Base-by-base conservation (phyloP, 768 basidiomycete species). In the Psilocybe cyanescens region DNA sequence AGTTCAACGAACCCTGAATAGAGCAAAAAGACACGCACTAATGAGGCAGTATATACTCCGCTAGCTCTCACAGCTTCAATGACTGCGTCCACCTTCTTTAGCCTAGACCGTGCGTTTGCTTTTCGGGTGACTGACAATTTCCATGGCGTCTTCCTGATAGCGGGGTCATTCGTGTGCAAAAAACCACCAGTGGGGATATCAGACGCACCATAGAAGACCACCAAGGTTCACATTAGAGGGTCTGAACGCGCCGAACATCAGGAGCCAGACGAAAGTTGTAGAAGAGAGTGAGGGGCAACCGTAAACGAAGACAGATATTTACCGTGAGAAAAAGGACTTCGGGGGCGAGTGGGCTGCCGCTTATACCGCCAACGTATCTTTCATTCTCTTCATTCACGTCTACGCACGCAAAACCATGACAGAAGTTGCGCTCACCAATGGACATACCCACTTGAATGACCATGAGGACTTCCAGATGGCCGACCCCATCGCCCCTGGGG, bases 1-100 rank as follows among this genome's bases (percentile, higher is more conserved):
- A 47, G 16, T 59, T 39, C 6, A 45, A 4, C 4, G 17, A 16
- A 50, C 41, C 24, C 47, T 44, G 19, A 58, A 57, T 3, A 46
- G 29, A 14, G 16, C 35, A 55, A 24, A 45, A 3, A 1, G 7
- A 29, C 41, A 80, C 92, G 62, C 70, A 97, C 96, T 72, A 98
- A 75, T 45, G 94, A 81, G 37, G 76, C 72, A 68, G 90, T 93
- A 69, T 91, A 73, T 5, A 98, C 82, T 3, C 97, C 97, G 66
- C 92, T 94, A 14, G 85, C 79, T 63, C 85, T 81, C 4, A 99
- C 90, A 1, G 95, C 86, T 62, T 94, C 91, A 62, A 99, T 97
- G 59, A 99, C 97, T 1, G 86, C 78, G 78, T 99, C 97, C 37
- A 99, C 97, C 70, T 86, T 89, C 82, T 94, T 95, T 62, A 99